Evolutionary conservation across 805 yeast genomes (phyloP), one percentile per base, ranked within the genome.

Genomic region (Candida khao-thaluensis): DNA sequence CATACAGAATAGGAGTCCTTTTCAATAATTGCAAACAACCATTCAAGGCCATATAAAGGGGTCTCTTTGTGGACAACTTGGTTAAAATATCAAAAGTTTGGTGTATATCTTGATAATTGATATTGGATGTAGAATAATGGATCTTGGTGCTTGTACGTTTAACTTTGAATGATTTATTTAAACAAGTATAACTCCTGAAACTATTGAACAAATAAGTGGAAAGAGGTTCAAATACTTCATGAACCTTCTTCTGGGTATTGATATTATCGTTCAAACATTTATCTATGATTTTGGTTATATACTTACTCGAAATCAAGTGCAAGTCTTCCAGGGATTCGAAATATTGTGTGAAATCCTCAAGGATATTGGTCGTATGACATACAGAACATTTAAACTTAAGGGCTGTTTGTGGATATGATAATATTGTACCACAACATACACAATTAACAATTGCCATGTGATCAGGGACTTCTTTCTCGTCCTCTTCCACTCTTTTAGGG

Each of bases 21-120:
- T 73, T 77, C 16, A 87, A 58, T 2, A 81, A 62, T 5, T 69
- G 69, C 31, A 74, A 62, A 2, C 77, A 72, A 0, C 82, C 76
- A 4, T 64, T 49, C 14, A 87, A 55, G 24, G 88, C 66, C 35
- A 67, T 71, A 45, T 65, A 74, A 39, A 79, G 67, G 0, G 91
- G 91, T 38, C 76, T 64, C 45, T 71, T 75, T 0, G 87, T 74
- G 0, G 89, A 86, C 3, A 84, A 59, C 15, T 60, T 59, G 21
- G 69, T 48, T 6, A 85, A 41, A 3, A 74, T 42, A 0, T 57
- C 43, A 56, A 77, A 85, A 15, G 73, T 67, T 16, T 66, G 54
- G 1, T 59, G 58, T 4, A 85, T 53, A 17, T 77, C 79, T 2
- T 52, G 52, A 38, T 64, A 66, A 51, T 84, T 66, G 7, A 86